Conservation (phyloP, 306 rosid species). For the Vigna nakashimae region DNA sequence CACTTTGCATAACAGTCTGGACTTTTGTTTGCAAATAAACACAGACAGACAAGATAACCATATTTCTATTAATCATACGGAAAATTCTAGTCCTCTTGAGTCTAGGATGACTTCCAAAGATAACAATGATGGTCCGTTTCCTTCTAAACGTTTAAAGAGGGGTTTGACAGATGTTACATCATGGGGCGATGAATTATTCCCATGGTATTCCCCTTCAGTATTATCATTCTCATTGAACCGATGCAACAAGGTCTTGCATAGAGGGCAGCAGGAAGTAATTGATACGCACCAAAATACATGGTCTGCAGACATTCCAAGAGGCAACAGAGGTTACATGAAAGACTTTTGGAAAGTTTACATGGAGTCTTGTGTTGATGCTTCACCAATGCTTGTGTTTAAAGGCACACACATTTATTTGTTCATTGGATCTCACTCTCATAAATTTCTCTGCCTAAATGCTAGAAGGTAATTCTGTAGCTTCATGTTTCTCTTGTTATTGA, state of each 20-base stretch:
- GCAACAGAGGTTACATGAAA: conserved; percentile 54
- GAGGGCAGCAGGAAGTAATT: conserved; percentile 42
- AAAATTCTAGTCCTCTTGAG: conserved; percentile 45
- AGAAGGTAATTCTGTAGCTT: conserved; percentile 59
- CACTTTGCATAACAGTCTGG: conserved; percentile 47
- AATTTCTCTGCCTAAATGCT: conserved; percentile 81
- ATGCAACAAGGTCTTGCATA: conserved; percentile 73
- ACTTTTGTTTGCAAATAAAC: conserved; percentile 49
- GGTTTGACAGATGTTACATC: conserved; percentile 41
- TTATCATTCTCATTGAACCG: conserved; percentile 76
- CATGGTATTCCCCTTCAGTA: conserved; percentile 57
- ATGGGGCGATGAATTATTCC: conserved; percentile 46
- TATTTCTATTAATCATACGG: conserved; percentile 42
- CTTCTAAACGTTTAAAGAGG: conserved; percentile 64
- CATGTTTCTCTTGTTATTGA: conserved; percentile 3
- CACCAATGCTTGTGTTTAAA: conserved; percentile 76
- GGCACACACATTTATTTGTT: conserved; percentile 65
- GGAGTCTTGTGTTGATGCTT: conserved; percentile 97
- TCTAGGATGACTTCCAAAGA: conserved; percentile 45
- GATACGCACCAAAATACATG: conserved; percentile 47
- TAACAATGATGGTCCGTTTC: conserved; percentile 40
- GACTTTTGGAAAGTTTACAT: conserved; percentile 76
- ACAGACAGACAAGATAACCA: conserved; percentile 40
- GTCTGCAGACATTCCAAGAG: conserved; percentile 54
- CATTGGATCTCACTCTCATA: conserved; percentile 90